These are phyloP conservation scores for Fusarium miscanthi DNA, from an alignment of 2,329 filamentous ascomycete genomes.

Conservation along the genomic window DNA sequence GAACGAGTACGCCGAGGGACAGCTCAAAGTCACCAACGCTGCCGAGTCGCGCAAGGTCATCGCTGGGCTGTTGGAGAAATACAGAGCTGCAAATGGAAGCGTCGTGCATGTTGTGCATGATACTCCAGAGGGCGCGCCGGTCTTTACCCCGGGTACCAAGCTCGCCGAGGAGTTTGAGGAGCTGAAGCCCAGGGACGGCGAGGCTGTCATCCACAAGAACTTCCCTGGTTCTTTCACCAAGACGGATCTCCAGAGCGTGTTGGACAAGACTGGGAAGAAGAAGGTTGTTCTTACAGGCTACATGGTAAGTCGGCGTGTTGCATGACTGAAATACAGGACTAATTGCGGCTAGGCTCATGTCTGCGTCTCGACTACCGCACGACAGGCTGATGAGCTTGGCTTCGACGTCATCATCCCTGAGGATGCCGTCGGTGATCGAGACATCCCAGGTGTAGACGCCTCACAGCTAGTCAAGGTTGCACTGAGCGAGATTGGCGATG, in stretches of 20 bases:
- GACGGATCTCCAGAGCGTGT: slow-evolving; percentile 64
- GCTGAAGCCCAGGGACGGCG: slow-evolving; percentile 62
- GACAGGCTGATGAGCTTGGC: slow-evolving; percentile 68
- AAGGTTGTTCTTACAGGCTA: slow-evolving; percentile 73
- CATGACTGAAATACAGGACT: fast-evolving
- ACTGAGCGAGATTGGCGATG: slow-evolving; percentile 70
- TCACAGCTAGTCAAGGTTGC: slow-evolving; percentile 62
- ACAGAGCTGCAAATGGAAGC: slow-evolving; percentile 62
- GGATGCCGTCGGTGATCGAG: slow-evolving; percentile 73
- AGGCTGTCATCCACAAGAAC: slow-evolving; percentile 69
- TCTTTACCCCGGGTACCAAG: slow-evolving; percentile 72
- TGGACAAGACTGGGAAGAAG: slow-evolving; percentile 62
- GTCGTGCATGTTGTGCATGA: slow-evolving; percentile 72
- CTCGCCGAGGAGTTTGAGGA: slow-evolving; percentile 71
- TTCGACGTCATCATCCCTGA: slow-evolving; percentile 71
- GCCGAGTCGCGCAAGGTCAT: slow-evolving; percentile 66
- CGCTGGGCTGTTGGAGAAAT: slow-evolving; percentile 65
- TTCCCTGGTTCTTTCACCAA: slow-evolving; percentile 69
- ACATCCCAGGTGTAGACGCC: slow-evolving; percentile 71
- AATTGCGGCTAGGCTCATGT: slow-evolving; percentile 65
- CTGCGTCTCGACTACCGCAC: slow-evolving; percentile 71
- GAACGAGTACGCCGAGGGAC: slow-evolving; percentile 73
- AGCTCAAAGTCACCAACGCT: slow-evolving; percentile 66
- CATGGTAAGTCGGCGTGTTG: slow-evolving; percentile 56
- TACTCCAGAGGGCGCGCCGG: slow-evolving; percentile 68